phyloP scores from a whole-genome alignment of 2,329 filamentous ascomycete genomes.

The Aspergillus brasiliensis region DNA sequence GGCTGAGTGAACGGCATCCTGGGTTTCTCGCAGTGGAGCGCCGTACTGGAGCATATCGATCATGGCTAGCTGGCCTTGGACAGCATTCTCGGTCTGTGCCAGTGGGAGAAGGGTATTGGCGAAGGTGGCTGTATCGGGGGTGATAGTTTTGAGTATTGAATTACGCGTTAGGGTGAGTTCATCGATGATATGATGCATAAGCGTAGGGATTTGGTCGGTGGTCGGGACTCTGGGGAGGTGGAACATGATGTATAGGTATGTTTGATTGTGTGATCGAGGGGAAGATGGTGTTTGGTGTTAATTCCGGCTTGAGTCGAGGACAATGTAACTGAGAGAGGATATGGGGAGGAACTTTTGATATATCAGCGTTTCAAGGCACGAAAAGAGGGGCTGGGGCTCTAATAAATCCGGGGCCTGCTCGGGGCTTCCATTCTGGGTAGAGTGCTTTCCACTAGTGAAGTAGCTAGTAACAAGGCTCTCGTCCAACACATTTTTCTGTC shows the following conservation, averaged over 20 bases:
- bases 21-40: neutral
- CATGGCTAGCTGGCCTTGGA: slow-evolving; percentile 1
- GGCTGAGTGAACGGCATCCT: neutral
- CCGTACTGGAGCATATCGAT: slow-evolving; percentile 3
- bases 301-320: no score
- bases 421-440: no score
- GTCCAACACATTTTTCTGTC: no score
- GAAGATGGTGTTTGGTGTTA: no score
- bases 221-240: neutral
- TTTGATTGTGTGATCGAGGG: no score
- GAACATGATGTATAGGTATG: neutral
- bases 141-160: neutral
- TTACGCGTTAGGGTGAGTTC: neutral
- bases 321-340: no score
- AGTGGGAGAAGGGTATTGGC: neutral
- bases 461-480: no score
- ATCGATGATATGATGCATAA: neutral
- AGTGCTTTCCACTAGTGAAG: no score
- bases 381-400: no score
- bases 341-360: no score
- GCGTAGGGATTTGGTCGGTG: neutral
- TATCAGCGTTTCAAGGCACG: no score
- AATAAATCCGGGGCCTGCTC: no score
- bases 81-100: neutral
- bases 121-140: neutral